Evolutionary conservation across 352 stramenopile genomes (phyloP), one percentile per base, ranked within the genome.

Genomic region (Pythium aphanidermatum): DNA sequence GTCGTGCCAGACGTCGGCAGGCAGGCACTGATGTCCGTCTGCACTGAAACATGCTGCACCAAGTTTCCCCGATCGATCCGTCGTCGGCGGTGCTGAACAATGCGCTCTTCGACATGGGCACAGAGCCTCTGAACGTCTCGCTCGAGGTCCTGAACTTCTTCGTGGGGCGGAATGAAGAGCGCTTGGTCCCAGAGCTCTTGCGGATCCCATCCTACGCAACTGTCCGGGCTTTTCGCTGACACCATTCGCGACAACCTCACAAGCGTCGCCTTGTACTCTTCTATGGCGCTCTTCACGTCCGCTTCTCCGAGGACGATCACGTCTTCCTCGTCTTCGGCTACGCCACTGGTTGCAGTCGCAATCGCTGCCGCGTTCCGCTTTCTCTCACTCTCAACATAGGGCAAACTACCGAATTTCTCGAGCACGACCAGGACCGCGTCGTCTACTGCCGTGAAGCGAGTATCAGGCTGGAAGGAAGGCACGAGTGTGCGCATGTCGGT

Each of bases 161-260:
- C 70, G 11, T 63, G 54, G 5, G 65, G 59, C 5, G 70, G 70
- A 19, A 82, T 74, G 55, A 82, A 82, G 10, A 82, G 65, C 19
- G 70, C 70, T 60, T 77, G 67, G 29, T 82, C 67, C 70, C 70
- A 82, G 11, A 82, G 47, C 30, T 71, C 62, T 11, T 73, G 64
- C 1, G 64, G 40, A 5, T 73, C 65, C 70, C 70, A 82, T 3
- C 70, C 70, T 7, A 74, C 49, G 2, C 37, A 59, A 43, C 64
- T 74, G 23, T 82, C 70, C 2, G 70, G 70, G 23, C 61, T 74
- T 31, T 70, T 72, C 5, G 39, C 48, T 10, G 60, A 63, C 14
- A 72, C 27, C 35, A 74, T 50, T 3, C 67, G 60, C 4, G 40
- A 50, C 19, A 74, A 51, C 1, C 67, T 55, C 1, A 42, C 33